Conservation (phyloP, 2,329 filamentous ascomycete species). For the Phialophora verrucosa region DNA sequence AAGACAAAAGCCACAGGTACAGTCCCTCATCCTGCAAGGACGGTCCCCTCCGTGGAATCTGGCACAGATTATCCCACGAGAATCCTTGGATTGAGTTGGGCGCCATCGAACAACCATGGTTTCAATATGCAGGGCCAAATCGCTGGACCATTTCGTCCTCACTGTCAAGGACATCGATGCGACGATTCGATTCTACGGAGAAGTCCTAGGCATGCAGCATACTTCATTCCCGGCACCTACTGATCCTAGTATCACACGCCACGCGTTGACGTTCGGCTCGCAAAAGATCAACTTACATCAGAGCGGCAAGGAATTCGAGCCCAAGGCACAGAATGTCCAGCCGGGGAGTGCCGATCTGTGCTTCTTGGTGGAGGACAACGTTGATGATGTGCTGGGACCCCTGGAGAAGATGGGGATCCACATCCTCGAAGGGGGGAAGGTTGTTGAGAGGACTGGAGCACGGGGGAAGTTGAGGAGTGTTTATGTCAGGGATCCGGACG, state of each 20-base stretch:
- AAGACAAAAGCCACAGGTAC: not conserved
- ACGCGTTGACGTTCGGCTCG: constrained; percentile 62
- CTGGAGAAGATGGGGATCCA: constrained; percentile 55
- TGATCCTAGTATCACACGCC: constrained; percentile 49
- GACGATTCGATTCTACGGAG: constrained; percentile 62
- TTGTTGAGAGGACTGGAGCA: constrained; percentile 64
- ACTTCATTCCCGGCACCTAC: constrained; percentile 56
- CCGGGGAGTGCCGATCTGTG: constrained; percentile 66
- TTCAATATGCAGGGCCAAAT: constrained; percentile 45
- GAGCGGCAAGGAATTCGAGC: constrained; percentile 63
- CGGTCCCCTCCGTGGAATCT: not conserved
- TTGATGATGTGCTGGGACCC: constrained; percentile 54
- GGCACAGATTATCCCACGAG: not conserved
- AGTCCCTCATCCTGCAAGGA: not conserved
- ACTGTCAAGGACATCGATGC: constrained; percentile 59
- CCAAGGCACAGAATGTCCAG: constrained; percentile 60
- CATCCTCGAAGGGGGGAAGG: constrained; percentile 56
- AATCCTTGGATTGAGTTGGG: not conserved
- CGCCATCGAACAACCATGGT: constrained; percentile 17
- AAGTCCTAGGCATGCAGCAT: constrained; percentile 62
- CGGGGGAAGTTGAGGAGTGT: constrained; percentile 61
- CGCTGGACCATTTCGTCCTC: constrained; percentile 66
- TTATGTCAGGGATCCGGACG: constrained; percentile 67
- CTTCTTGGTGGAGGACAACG: constrained; percentile 61
- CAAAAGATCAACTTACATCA: constrained; percentile 69